These are phyloP conservation scores for Suillus decipiens DNA, from an alignment of 768 basidiomycete species.

Conservation along the genomic window DNA sequence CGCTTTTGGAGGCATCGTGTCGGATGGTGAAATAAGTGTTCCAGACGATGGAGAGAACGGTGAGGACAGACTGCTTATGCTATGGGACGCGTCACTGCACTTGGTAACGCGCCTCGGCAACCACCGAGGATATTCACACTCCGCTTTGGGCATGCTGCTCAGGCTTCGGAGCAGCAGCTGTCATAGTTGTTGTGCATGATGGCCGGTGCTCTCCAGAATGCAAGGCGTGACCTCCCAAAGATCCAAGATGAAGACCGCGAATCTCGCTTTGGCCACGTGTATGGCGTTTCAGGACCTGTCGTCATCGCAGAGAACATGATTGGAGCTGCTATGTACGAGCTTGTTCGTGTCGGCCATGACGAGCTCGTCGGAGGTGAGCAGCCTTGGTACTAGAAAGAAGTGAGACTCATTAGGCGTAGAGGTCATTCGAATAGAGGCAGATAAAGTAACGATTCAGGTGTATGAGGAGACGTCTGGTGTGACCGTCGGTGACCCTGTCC, in stretches of 20 bases:
- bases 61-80: conserved; percentile 21
- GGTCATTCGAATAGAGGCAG: conserved; percentile 98
- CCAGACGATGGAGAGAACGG: conserved; percentile 25
- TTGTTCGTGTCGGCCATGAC: conserved; percentile 97
- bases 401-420: conserved; percentile 51
- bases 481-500: conserved; percentile 96
- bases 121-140: conserved; percentile 26
- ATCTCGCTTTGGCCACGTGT: conserved; percentile 84
- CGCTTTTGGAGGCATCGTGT: conserved; percentile 92
- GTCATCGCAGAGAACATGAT: conserved; percentile 96
- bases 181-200: conserved; percentile 42
- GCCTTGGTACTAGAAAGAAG: not conserved
- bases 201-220: conserved; percentile 94
- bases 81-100: conserved; percentile 38
- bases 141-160: conserved; percentile 29
- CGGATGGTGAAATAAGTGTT: conserved; percentile 16
- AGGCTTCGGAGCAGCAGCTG: no score
- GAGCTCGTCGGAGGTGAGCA: conserved; percentile 91
- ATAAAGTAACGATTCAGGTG: conserved; percentile 98
- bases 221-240: conserved; percentile 84
- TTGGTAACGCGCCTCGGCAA: conserved; percentile 29
- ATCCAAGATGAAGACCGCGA: conserved; percentile 90
- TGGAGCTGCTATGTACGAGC: conserved; percentile 96
- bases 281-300: conserved; percentile 97
- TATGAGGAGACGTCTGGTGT: conserved; percentile 99